phyloP scores from a whole-genome alignment of 2,329 filamentous ascomycete genomes.

The Aspergillus hortae region DNA sequence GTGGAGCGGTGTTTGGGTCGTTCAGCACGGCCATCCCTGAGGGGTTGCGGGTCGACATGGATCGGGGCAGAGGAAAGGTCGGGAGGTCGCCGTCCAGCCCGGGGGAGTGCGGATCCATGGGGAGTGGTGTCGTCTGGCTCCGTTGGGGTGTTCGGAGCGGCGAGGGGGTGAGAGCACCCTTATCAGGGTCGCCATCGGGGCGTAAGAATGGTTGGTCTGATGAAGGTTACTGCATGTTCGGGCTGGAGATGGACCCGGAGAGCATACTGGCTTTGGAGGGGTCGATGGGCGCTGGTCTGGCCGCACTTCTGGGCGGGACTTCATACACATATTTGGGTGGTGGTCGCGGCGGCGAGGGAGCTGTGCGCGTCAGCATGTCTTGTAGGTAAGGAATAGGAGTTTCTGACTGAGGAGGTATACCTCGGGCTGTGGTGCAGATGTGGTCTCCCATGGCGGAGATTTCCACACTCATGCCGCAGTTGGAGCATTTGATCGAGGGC shows the following conservation, averaged over 20 bases:
- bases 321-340: conserved; percentile 25
- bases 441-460: conserved; percentile 86
- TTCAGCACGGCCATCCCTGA: conserved; percentile 20
- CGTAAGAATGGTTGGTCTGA: conserved; percentile 43
- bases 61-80: conserved; percentile 47
- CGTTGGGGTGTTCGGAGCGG: conserved; percentile 42
- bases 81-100: conserved; percentile 50
- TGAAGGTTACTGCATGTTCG: conserved; percentile 2
- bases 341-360: conserved; percentile 19
- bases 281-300: conserved; percentile 54
- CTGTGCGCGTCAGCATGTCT: not conserved
- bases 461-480: conserved; percentile 72
- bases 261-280: conserved; percentile 56
- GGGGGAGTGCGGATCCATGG: conserved; percentile 41
- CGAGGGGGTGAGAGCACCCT: conserved; percentile 60
- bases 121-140: conserved; percentile 39
- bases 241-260: not conserved
- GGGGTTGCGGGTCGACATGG: conserved; percentile 20
- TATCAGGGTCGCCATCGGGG: conserved; percentile 53
- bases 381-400: not conserved
- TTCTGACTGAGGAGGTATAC: conserved; percentile 25
- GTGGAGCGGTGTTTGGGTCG: conserved; percentile 18
- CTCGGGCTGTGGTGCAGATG: conserved; percentile 55
- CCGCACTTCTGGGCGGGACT: conserved; percentile 19
- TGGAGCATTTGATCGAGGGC: conserved; percentile 84